Evolutionary conservation across 2,329 filamentous ascomycete species (phyloP).

Genomic region (Calycina herbarum): DNA sequence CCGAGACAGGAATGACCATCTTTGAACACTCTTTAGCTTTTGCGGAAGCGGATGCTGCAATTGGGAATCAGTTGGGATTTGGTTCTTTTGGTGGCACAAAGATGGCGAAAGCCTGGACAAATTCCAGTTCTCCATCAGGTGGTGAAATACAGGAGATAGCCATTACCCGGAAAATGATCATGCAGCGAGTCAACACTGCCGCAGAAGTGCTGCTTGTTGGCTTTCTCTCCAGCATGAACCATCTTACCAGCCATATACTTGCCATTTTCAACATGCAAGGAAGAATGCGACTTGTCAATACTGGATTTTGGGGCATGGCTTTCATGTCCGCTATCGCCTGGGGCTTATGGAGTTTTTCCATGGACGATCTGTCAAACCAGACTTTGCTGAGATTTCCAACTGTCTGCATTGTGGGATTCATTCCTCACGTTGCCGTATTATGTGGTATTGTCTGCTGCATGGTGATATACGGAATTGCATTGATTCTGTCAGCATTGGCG

Average conservation of each 20-base stretch:
- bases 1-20: conserved; percentile 92
- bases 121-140: conserved; percentile 23
- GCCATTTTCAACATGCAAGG: conserved; percentile 80
- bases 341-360: conserved; percentile 65
- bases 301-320: conserved; percentile 83
- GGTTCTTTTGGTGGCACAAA: conserved; percentile 48
- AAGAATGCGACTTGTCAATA: conserved; percentile 79
- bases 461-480: conserved; percentile 73
- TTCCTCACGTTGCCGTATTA: conserved; percentile 88
- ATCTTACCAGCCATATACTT: conserved; percentile 79
- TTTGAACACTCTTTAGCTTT: conserved; percentile 97
- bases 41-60: conserved; percentile 87
- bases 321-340: conserved; percentile 86
- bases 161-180: conserved; percentile 64
- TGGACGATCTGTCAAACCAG: conserved; percentile 59
- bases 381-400: conserved; percentile 86
- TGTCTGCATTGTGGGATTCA: conserved; percentile 91
- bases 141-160: conserved; percentile 45
- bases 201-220: conserved; percentile 86
- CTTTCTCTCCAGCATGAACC: conserved; percentile 85
- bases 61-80: conserved; percentile 76
- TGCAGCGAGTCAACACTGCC: conserved; percentile 81
- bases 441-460: conserved; percentile 74
- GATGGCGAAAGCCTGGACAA: conserved; percentile 19
- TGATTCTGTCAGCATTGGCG: conserved; percentile 69